Conservation (phyloP, 495 filamentous ascomycete species). For the Penicillium ucsense region DNA sequence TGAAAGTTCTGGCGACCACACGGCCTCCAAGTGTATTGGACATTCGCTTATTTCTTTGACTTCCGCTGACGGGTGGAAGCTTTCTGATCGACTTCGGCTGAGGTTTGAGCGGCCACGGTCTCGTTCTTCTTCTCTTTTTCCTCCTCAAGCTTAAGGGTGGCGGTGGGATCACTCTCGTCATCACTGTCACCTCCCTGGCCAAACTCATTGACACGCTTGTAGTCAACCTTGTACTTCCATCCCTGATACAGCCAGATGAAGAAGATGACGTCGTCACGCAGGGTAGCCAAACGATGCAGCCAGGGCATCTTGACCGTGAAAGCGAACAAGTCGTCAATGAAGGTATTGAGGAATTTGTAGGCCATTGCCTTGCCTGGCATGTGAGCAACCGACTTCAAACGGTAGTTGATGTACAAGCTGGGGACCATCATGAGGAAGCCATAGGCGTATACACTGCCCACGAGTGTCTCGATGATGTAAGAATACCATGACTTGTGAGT, state of each 20-base stretch:
- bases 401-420: slow-evolving; percentile 95
- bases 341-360: slow-evolving; percentile 86
- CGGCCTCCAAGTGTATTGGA: too few species aligned
- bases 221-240: slow-evolving; percentile 88
- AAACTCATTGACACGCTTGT: slow-evolving; percentile 90
- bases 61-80: slow-evolving; percentile 31
- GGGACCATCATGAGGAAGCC: slow-evolving; percentile 99
- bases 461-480: slow-evolving; percentile 82
- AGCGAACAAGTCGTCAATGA: slow-evolving; percentile 83
- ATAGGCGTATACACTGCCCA: slow-evolving; percentile 94
- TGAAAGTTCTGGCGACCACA: slow-evolving; percentile 6
- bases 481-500: slow-evolving; percentile 98
- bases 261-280: slow-evolving; percentile 95
- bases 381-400: slow-evolving; percentile 90
- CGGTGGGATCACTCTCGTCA: slow-evolving; percentile 46
- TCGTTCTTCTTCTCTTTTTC: slow-evolving; percentile 42
- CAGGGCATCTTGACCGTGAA: slow-evolving; percentile 99
- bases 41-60: slow-evolving; percentile 16
- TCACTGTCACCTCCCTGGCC: slow-evolving; percentile 91
- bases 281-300: slow-evolving; percentile 85
- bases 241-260: slow-evolving; percentile 97
- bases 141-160: slow-evolving; percentile 28
- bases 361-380: slow-evolving; percentile 95
- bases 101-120: slow-evolving; percentile 16
- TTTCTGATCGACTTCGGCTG: slow-evolving; percentile 24